A percentile compares a stretch with the other conserved stretches of the same genome.
Evolutionary conservation across 1,284 basidiomycete species (phyloP).

Genomic region (Cryptococcus wingfieldii): DNA sequence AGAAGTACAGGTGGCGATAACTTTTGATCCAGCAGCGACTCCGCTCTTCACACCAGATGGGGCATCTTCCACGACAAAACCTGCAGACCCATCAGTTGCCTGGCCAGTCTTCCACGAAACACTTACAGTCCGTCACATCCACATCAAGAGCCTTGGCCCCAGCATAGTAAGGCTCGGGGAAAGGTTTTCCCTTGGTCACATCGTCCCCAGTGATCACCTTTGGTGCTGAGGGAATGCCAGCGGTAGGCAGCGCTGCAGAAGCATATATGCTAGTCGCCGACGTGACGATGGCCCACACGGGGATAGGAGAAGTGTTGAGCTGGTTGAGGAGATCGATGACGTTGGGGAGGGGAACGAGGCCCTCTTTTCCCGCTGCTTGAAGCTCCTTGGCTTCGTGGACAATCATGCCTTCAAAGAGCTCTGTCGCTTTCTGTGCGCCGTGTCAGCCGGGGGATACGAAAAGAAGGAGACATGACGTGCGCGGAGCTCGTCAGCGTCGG

Average conservation of each 20-base stretch:
- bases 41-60: conserved; percentile 71
- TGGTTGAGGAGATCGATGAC: conserved; percentile 34
- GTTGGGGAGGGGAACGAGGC: conserved; percentile 44
- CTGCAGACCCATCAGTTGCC: conserved; percentile 42
- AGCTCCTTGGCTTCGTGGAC: conserved; percentile 39
- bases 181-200: conserved; percentile 69
- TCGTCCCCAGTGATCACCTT: conserved; percentile 69
- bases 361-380: conserved; percentile 39
- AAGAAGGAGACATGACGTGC: conserved; percentile 46
- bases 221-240: conserved; percentile 57
- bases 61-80: conserved; percentile 78
- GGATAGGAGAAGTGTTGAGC: conserved; percentile 41
- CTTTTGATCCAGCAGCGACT: conserved; percentile 65
- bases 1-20: conserved; percentile 76
- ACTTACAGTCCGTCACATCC: conserved; percentile 39
- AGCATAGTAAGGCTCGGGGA: conserved; percentile 67
- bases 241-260: conserved; percentile 58
- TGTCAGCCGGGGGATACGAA: neutral
- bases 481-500: conserved; percentile 56
- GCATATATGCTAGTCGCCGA: conserved; percentile 70
- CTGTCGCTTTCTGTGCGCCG: conserved; percentile 21
- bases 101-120: neutral
- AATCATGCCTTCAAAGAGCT: conserved; percentile 46
- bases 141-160: conserved; percentile 42
- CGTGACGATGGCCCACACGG: conserved; percentile 72